phyloP scores from a whole-genome alignment of 768 basidiomycete species.

The Lyophyllum decastes region DNA sequence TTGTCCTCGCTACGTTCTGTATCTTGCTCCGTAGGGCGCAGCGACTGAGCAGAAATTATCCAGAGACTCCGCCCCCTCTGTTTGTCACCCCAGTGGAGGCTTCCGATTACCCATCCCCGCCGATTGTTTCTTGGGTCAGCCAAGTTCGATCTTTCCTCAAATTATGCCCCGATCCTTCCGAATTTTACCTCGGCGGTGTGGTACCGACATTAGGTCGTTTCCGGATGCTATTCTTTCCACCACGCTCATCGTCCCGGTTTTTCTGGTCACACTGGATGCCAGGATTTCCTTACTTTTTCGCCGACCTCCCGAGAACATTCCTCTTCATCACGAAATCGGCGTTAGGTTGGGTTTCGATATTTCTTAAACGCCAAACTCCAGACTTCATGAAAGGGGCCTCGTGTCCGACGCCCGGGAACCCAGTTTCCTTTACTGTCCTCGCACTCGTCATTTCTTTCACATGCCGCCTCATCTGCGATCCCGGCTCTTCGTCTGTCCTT shows the following conservation, averaged over 20 bases:
- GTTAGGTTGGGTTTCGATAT: background rate
- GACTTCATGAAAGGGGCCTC: too few species aligned
- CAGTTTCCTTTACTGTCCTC: too few species aligned
- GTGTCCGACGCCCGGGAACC: too few species aligned
- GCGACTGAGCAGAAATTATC: background rate
- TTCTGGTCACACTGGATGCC: background rate
- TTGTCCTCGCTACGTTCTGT: background rate
- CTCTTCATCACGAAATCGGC: background rate
- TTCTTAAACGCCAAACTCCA: too few species aligned
- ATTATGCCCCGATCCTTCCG: background rate
- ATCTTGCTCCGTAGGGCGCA: too few species aligned
- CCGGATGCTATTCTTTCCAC: background rate
- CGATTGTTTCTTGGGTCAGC: background rate
- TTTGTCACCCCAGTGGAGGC: background rate
- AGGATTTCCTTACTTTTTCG: background rate
- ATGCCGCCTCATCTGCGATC: too few species aligned
- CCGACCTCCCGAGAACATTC: background rate
- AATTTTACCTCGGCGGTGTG: background rate
- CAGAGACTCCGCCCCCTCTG: background rate
- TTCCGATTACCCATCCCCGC: background rate
- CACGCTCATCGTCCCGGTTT: background rate
- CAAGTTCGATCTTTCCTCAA: background rate
- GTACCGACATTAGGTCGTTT: background rate
- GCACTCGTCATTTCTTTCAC: too few species aligned
- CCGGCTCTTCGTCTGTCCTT: too few species aligned